Evolutionary conservation across 768 basidiomycete species (phyloP), one percentile per base, ranked within the genome.

Genomic region (Hericium coralloides): DNA sequence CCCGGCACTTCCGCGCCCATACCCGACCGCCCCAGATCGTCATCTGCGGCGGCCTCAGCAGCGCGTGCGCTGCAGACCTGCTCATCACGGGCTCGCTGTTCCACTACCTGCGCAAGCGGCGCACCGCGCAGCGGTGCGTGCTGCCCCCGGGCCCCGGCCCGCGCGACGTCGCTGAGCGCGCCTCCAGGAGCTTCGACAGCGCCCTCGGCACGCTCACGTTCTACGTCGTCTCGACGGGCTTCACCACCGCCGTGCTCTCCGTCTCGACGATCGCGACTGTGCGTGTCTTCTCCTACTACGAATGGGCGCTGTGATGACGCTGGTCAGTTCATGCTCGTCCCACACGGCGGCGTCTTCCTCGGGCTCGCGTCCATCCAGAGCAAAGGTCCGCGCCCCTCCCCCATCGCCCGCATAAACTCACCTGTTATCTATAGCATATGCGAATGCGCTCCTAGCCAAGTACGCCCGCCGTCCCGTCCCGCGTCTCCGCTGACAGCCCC

Each of bases 321-420:
- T 6, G 14, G 22, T 9, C 43, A 54, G 53, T 54, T 54, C 43
- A 37, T 37, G 38, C 15, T 36, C 20, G 53, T 18, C 43, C n/a
- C 22, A 20, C 20, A 54, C 39, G 26, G n/a, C 17, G 47, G 55
- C 39, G 39, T 55, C 43, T 55, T 55, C 15, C 43, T 55, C 45
- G 55, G 47, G 12, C n/a, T 55, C 15, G 55, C 47, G 15, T 26
- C 55, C 9, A 47, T 55, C 20, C 55, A 55, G 55, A 55, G 55
- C 45, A 55, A 55, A 55, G 55, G 55, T 49, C 14, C 31, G 20
- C 20, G 3, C 10, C 22, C 26, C 41, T 14, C 12, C 20, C 7
- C 12, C 23, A 14, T 41, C 38, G 6, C 15, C n/a, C 6, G 2
- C 23, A 12, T 2, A 7, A 6, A 14, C 51, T 52, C 15, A 52